Evolutionary conservation across 83 land plant genomes (phyloP).

Genomic region (Picea abies): DNA sequence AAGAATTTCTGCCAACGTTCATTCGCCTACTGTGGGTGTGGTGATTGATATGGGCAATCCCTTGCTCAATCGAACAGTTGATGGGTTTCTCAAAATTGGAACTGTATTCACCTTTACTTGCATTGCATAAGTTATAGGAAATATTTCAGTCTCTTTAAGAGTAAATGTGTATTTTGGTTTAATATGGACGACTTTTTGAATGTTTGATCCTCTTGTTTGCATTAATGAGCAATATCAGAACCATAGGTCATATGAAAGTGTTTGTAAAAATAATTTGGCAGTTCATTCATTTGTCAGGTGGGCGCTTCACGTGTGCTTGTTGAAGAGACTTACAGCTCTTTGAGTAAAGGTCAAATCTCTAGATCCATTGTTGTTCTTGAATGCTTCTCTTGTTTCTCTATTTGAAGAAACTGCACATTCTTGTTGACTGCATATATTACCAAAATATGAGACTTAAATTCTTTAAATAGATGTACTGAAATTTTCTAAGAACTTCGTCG

Average conservation of each 20-base stretch:
- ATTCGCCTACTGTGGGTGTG: conserved; percentile 43
- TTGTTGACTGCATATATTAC: not conserved
- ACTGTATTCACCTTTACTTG: conserved; percentile 23
- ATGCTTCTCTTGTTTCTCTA: not conserved
- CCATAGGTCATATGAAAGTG: not conserved
- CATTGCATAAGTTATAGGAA: not conserved
- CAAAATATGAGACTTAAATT: not conserved
- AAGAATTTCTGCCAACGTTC: conserved; percentile 25
- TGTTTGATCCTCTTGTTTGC: conserved; percentile 13
- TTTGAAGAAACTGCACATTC: not conserved
- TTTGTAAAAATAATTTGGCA: not conserved
- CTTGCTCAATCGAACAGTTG: conserved; percentile 48
- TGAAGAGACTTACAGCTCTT: conserved; percentile 32
- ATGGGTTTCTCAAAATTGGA: conserved; percentile 63
- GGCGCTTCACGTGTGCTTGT: conserved; percentile 36
- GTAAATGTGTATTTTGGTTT: not conserved
- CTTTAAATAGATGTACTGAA: not conserved
- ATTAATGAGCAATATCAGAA: not conserved
- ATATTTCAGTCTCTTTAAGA: not conserved
- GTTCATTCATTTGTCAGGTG: conserved; percentile 27
- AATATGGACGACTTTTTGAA: not conserved
- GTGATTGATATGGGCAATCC: no score
- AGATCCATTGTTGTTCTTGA: not conserved
- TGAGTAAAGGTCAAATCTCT: conserved; percentile 12
- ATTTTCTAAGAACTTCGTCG: not conserved